A percentile compares a stretch with the other conserved stretches of the same genome.
Evolutionary conservation across 2,329 filamentous ascomycete genomes (phyloP).

Genomic region (Elsinoe batatas): DNA sequence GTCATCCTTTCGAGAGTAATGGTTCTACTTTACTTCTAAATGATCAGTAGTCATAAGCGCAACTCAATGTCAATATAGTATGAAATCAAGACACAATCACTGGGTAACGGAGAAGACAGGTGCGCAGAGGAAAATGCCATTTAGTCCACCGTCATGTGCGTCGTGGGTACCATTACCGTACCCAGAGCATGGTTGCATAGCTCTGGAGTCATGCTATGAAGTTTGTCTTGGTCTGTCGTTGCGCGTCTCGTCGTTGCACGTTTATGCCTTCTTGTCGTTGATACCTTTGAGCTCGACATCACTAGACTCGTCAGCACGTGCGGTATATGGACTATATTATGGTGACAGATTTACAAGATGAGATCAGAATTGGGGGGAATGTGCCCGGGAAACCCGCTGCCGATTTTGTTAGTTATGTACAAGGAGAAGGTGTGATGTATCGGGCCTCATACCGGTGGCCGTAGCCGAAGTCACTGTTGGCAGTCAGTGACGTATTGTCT

Average conservation of each 20-base stretch:
- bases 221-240: slow-evolving; percentile 1
- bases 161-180: background rate
- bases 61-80: no score
- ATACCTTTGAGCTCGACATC: slow-evolving; percentile 61
- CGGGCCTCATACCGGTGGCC: slow-evolving; percentile 44
- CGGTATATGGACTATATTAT: background rate
- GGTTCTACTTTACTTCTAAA: no score
- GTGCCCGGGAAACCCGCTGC: slow-evolving; percentile 65
- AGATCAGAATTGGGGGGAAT: slow-evolving; percentile 68
- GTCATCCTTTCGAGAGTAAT: background rate
- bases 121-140: background rate
- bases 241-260: background rate
- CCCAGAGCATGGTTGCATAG: background rate
- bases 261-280: slow-evolving; percentile 39
- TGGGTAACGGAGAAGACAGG: background rate
- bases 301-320: slow-evolving; percentile 31
- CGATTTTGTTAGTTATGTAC: slow-evolving; percentile 10
- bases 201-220: background rate
- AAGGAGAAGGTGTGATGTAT: slow-evolving; percentile 18
- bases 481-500: background rate
- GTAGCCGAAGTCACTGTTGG: slow-evolving; percentile 53
- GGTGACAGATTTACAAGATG: slow-evolving; percentile 60
- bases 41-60: no score
- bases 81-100: background rate
- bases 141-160: background rate